Conservation (phyloP, 1,139 yeast genomes). For the Sugiyamaella pinicola region DNA sequence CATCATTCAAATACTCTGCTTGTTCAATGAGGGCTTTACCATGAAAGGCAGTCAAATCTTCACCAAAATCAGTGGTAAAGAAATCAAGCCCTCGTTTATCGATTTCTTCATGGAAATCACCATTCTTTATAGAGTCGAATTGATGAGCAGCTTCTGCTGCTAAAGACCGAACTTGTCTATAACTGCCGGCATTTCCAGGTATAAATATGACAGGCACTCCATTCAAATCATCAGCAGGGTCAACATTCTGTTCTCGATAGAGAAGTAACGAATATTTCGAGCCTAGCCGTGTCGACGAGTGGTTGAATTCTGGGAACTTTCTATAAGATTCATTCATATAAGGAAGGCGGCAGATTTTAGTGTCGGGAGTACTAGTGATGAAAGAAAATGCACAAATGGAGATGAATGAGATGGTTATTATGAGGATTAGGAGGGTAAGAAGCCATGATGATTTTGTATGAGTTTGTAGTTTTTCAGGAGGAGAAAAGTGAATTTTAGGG, state of each 20-base stretch:
- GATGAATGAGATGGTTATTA: constrained; percentile 20
- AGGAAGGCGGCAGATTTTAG: constrained; percentile 34
- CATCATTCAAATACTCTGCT: constrained; percentile 91
- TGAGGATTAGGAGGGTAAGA: constrained; percentile 1
- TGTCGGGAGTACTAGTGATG: constrained; percentile 24
- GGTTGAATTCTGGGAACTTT: constrained; percentile 66
- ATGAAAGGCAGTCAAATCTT: constrained; percentile 94
- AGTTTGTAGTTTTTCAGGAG: neutral
- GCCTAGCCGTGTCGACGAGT: constrained; percentile 65
- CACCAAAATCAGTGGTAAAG: constrained; percentile 90
- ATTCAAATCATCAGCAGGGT: constrained; percentile 47
- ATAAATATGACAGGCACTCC: constrained; percentile 82
- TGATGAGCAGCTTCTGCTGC: constrained; percentile 69
- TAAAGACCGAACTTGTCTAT: constrained; percentile 73
- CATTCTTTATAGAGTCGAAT: constrained; percentile 45
- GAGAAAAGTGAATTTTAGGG: neutral
- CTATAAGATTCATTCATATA: constrained; percentile 66
- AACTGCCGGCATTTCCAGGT: constrained; percentile 90
- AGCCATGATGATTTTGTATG: constrained; percentile 4
- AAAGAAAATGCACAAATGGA: constrained; percentile 24
- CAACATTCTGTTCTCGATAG: constrained; percentile 52
- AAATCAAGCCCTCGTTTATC: constrained; percentile 56
- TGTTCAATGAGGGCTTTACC: constrained; percentile 93
- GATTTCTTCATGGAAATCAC: constrained; percentile 36
- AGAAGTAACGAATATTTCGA: constrained; percentile 73